phyloP scores from a whole-genome alignment of 2,329 filamentous ascomycete species.

The Dactylellina sp. region DNA sequence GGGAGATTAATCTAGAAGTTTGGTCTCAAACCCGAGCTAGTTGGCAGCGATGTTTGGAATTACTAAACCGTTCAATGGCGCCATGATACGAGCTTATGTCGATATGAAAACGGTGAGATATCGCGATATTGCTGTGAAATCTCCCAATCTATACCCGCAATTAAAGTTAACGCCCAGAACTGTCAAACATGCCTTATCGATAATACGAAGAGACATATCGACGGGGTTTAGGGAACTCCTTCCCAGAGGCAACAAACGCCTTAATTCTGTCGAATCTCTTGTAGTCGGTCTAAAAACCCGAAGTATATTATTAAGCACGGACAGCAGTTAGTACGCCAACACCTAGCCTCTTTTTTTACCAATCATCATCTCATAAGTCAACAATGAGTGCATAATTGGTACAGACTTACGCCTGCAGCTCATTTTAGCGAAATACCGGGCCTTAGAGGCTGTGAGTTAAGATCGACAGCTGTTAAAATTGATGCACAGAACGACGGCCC shows the following conservation, averaged over 20 bases:
- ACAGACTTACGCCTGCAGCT: slow-evolving; percentile 19
- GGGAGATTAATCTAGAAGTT: not conserved
- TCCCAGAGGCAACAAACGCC: not conserved
- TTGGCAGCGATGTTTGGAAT: not conserved
- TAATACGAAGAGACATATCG: slow-evolving; percentile 3
- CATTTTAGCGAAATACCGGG: slow-evolving; percentile 31
- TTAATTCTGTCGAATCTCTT: not conserved
- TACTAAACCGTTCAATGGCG: slow-evolving; percentile 22
- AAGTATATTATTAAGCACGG: slow-evolving; percentile 26
- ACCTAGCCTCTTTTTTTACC: slow-evolving; percentile 2
- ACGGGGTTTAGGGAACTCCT: not conserved
- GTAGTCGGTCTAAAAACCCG: not conserved
- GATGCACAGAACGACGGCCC: not conserved
- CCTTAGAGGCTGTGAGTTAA: slow-evolving; percentile 12
- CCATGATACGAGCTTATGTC: slow-evolving; percentile 30
- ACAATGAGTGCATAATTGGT: slow-evolving; percentile 30
- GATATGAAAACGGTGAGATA: slow-evolving; percentile 1
- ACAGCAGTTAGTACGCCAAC: not conserved
- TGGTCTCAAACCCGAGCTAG: too few species aligned
- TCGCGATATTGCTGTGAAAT: slow-evolving; percentile 4
- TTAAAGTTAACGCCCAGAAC: not conserved
- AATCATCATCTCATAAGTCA: slow-evolving; percentile 43
- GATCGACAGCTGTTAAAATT: too few species aligned
- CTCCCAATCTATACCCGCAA: not conserved
- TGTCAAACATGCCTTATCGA: not conserved